Evolutionary conservation across 2,329 filamentous ascomycete species (phyloP).

Genomic region (Berkeleyomyces basicola): DNA sequence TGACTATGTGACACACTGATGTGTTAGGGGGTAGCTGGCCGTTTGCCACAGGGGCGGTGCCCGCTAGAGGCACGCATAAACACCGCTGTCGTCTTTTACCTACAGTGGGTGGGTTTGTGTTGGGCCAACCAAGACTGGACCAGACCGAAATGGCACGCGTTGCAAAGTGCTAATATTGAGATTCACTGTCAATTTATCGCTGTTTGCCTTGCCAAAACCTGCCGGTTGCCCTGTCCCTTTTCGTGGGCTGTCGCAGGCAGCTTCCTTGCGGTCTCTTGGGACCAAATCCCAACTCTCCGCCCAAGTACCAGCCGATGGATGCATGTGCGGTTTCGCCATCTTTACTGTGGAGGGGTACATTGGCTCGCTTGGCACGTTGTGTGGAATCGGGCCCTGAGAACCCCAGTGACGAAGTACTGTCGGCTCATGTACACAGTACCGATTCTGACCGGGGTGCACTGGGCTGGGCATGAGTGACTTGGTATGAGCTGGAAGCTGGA

Average conservation of each 20-base stretch:
- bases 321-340: not conserved
- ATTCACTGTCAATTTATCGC: no score
- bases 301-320: not conserved
- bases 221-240: not conserved
- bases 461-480: not conserved
- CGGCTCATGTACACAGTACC: not conserved
- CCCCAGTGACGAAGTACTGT: not conserved
- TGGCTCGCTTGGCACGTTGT: not conserved
- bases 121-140: no score
- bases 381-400: not conserved
- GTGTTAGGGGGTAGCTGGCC: not conserved
- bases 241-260: not conserved
- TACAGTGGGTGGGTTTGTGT: not conserved
- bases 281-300: not conserved
- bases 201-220: no score
- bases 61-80: not conserved
- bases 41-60: constrained; percentile 5
- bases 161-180: no score
- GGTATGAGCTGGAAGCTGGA: not conserved
- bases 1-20: not conserved
- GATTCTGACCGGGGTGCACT: not conserved
- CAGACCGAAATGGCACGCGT: no score
- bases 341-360: not conserved
- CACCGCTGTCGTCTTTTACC: not conserved
- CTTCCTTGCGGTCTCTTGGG: not conserved